These are phyloP conservation scores for Penicillium freii DNA, from an alignment of 2,329 filamentous ascomycete genomes.

Conservation along the genomic window DNA sequence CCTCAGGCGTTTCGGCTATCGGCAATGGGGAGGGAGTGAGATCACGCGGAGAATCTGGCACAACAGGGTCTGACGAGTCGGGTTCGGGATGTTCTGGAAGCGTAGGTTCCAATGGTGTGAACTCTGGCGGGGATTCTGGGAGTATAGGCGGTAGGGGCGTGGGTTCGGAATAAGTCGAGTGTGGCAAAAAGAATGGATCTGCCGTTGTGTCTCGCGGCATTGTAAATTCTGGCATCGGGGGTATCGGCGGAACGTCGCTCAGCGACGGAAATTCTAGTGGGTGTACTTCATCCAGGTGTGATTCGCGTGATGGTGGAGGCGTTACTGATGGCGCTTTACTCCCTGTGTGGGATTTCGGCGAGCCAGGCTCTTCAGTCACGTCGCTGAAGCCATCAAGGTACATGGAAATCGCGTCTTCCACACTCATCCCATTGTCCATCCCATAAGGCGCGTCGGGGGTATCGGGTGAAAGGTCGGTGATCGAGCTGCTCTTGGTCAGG, in stretches of 20 bases:
- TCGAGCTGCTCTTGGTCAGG: constrained; percentile 73
- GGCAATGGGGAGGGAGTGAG: constrained; percentile 5
- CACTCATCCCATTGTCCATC: constrained; percentile 53
- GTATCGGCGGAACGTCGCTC: constrained; percentile 23
- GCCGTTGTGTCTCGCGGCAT: neutral
- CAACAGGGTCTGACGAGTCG: constrained; percentile 4
- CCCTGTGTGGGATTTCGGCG: constrained; percentile 33
- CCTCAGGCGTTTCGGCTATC: constrained; percentile 1
- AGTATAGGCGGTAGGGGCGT: constrained; percentile 9
- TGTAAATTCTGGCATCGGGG: constrained; percentile 13
- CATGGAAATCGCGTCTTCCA: constrained; percentile 61
- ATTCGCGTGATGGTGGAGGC: constrained; percentile 29
- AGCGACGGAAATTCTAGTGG: constrained; percentile 22
- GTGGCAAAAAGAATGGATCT: constrained; percentile 4
- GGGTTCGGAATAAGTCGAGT: constrained; percentile 3
- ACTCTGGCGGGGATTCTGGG: constrained; percentile 15
- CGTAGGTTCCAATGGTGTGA: constrained; percentile 7
- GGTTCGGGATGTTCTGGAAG: neutral
- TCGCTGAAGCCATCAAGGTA: constrained; percentile 59
- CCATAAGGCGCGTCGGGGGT: constrained; percentile 67
- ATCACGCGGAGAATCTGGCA: constrained; percentile 12
- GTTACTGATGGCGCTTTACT: constrained; percentile 33
- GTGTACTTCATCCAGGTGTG: constrained; percentile 28
- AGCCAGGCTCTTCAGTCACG: constrained; percentile 38
- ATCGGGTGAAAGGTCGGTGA: constrained; percentile 58